A percentile compares a stretch with the other conserved stretches of the same genome.
Conservation (phyloP, 441 rosid species). For the Gossypium schwendimanii region DNA sequence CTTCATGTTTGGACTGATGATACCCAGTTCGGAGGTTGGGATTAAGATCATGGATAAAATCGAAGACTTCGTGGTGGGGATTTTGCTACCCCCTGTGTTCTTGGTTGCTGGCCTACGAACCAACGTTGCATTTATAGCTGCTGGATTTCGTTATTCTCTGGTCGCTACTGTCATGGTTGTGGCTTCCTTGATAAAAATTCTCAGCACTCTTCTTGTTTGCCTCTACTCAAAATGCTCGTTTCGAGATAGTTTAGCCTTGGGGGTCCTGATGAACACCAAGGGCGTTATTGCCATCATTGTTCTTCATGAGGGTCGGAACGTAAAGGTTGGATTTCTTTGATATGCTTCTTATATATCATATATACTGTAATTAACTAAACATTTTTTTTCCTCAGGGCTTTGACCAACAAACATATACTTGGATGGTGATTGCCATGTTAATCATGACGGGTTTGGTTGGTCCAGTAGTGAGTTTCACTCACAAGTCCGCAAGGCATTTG, state of each 20-base stretch:
- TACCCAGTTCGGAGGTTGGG: conserved; percentile 31
- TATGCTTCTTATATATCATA: not conserved
- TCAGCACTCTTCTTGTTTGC: conserved; percentile 23
- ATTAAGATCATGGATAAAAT: conserved; percentile 22
- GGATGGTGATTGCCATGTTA: conserved; percentile 26
- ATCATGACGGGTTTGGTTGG: conserved; percentile 37
- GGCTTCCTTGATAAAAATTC: conserved; percentile 19
- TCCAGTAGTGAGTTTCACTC: conserved; percentile 27
- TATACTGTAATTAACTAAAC: too few species aligned
- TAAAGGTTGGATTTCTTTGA: conserved; percentile 12
- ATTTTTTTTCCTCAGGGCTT: conserved; percentile 24
- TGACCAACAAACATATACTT: conserved; percentile 25
- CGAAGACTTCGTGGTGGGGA: conserved; percentile 25
- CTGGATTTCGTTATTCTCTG: not conserved
- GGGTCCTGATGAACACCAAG: conserved; percentile 43
- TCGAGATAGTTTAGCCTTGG: conserved; percentile 31
- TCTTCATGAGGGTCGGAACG: conserved; percentile 26
- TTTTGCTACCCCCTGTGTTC: conserved; percentile 28
- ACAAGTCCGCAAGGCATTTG: conserved; percentile 20
- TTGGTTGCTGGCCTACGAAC: conserved; percentile 22
- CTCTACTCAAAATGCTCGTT: conserved; percentile 2
- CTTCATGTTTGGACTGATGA: conserved; percentile 39
- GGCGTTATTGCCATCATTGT: conserved; percentile 35
- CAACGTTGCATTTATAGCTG: not conserved
- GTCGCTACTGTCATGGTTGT: not conserved